Evolutionary conservation across 2,329 filamentous ascomycete species (phyloP).

Genomic region (Remersonia thermophila): DNA sequence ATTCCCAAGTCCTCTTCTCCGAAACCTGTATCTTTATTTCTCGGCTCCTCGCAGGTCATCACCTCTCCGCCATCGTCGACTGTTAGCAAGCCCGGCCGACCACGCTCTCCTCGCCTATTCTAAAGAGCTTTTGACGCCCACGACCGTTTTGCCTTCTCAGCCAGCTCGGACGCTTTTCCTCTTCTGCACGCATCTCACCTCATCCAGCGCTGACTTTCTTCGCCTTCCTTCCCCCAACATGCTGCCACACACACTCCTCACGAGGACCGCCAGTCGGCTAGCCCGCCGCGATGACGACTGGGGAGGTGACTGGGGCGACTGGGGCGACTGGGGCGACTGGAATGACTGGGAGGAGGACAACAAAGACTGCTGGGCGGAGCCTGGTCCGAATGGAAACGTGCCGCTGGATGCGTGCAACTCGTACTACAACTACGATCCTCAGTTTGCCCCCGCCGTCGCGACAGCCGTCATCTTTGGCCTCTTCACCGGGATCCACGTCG

Average conservation of each 20-base stretch:
- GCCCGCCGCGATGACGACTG: not conserved
- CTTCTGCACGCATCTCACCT: no score
- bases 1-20: no score
- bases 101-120: no score
- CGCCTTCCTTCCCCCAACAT: no score
- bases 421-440: slow-evolving; percentile 20
- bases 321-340: not conserved
- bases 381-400: slow-evolving; percentile 17
- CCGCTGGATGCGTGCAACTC: slow-evolving; percentile 19
- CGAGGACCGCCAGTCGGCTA: not conserved
- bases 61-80: no score
- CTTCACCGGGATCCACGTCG: slow-evolving; percentile 15
- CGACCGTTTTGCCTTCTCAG: no score
- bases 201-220: no score
- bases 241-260: not conserved
- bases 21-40: no score
- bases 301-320: not conserved
- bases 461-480: slow-evolving; percentile 18
- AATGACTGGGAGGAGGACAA: not conserved
- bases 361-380: slow-evolving; percentile 1
- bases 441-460: slow-evolving; percentile 18
- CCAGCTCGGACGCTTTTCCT: no score
- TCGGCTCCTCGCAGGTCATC: no score
- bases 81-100: no score
- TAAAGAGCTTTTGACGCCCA: no score